A percentile compares a stretch with the other conserved stretches of the same genome.
phyloP scores from a whole-genome alignment of 106 monocot genomes.

The Ottelia alismoides region DNA sequence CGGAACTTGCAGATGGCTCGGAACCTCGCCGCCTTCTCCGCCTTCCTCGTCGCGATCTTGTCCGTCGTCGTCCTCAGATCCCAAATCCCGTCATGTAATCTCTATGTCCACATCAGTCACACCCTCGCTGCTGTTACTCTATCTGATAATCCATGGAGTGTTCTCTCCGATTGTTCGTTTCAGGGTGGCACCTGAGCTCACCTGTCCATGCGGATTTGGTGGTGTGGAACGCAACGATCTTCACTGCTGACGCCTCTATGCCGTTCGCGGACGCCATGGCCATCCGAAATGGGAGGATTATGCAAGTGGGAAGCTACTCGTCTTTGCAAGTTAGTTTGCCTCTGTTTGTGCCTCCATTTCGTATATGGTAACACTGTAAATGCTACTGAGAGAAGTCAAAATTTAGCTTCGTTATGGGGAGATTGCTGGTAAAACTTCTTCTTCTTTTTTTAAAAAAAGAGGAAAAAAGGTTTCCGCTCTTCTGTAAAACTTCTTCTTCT shows the following conservation, averaged over 20 bases:
- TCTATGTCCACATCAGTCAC: neutral
- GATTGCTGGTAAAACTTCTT: too few species aligned
- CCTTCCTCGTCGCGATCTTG: slow-evolving; percentile 1
- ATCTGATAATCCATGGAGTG: neutral
- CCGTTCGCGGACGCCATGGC: slow-evolving; percentile 22
- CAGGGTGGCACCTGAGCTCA: slow-evolving; percentile 9
- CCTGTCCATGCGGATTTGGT: slow-evolving; percentile 11
- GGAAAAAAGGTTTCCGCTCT: too few species aligned
- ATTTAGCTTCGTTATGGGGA: too few species aligned
- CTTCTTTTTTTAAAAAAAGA: too few species aligned
- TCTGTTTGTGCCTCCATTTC: too few species aligned
- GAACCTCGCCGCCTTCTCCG: slow-evolving; percentile 1
- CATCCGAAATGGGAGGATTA: slow-evolving; percentile 17
- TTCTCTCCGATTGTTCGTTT: neutral
- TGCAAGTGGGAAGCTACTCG: slow-evolving; percentile 11
- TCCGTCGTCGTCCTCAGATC: neutral
- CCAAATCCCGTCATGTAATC: neutral
- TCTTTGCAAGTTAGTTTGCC: slow-evolving; percentile 16
- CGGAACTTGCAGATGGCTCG: neutral
- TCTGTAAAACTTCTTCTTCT: too few species aligned
- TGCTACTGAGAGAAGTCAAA: too few species aligned
- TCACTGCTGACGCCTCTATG: slow-evolving; percentile 15
- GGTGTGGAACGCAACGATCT: slow-evolving; percentile 22
- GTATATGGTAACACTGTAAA: too few species aligned
- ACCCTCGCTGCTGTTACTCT: neutral